Evolutionary conservation across 306 rosid genomes (phyloP).

Genomic region (Datisca glomerata): DNA sequence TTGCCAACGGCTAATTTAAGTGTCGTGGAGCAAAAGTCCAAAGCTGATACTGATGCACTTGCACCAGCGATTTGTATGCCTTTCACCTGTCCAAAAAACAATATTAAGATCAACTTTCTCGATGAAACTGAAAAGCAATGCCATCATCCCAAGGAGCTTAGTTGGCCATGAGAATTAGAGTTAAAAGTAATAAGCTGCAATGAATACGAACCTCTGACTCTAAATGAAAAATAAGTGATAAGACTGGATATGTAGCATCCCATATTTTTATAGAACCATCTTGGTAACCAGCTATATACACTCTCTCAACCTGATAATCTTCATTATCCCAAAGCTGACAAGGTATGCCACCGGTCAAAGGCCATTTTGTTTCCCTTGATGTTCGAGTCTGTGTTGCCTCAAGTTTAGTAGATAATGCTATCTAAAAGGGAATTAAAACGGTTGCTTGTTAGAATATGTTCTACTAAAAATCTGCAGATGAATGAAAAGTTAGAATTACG

Average conservation of each 20-base stretch:
- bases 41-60: conserved; percentile 49
- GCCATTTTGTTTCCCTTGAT: conserved; percentile 35
- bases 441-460: not conserved
- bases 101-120: conserved; percentile 10
- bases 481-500: no score
- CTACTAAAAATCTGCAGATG: not conserved
- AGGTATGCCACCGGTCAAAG: conserved; percentile 78
- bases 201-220: conserved; percentile 47
- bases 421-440: conserved; percentile 34
- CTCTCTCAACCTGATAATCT: conserved; percentile 37
- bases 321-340: conserved; percentile 24
- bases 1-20: conserved; percentile 50
- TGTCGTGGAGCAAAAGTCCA: conserved; percentile 55
- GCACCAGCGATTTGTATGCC: conserved; percentile 23
- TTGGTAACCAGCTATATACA: conserved; percentile 73
- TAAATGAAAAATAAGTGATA: conserved; percentile 35
- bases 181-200: conserved; percentile 1
- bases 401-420: conserved; percentile 35
- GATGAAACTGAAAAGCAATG: conserved; percentile 9
- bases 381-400: conserved; percentile 19
- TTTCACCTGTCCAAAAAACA: conserved; percentile 39
- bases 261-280: conserved; percentile 80
- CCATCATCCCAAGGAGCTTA: conserved; percentile 6
- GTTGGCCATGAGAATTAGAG: conserved; percentile 2
- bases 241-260: conserved; percentile 72